phyloP scores from a whole-genome alignment of 345 rosid species.

The Melastoma malabathricum region DNA sequence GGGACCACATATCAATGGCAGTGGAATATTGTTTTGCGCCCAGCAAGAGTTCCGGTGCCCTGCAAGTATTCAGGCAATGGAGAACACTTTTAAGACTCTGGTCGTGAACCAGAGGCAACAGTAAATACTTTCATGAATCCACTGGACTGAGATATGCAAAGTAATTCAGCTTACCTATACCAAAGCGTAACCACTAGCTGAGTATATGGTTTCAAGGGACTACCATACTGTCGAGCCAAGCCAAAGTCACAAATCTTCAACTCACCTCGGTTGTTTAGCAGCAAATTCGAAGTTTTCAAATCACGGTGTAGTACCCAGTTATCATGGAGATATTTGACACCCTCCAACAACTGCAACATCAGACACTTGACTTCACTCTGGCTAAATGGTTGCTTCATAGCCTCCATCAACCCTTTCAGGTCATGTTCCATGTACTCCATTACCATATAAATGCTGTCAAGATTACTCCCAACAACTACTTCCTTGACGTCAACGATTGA shows the following conservation, averaged over 20 bases:
- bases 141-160: not conserved
- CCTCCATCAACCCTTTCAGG: conserved; percentile 87
- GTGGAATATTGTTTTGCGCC: conserved; percentile 94
- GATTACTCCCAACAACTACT: conserved; percentile 90
- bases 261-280: conserved; percentile 90
- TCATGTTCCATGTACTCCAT: conserved; percentile 99
- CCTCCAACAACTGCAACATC: conserved; percentile 92
- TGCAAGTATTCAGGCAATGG: conserved; percentile 18
- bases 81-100: not conserved
- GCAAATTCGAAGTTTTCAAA: conserved; percentile 90
- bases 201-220: conserved; percentile 93
- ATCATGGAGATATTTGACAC: conserved; percentile 92
- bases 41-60: conserved; percentile 98
- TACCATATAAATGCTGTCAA: conserved; percentile 96
- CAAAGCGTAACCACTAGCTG: conserved; percentile 98
- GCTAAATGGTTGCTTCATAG: conserved; percentile 96
- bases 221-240: conserved; percentile 97
- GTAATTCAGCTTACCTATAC: conserved; percentile 56
- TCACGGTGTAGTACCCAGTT: conserved; percentile 99
- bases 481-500: conserved; percentile 96
- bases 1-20: conserved; percentile 99
- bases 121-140: not conserved
- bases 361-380: conserved; percentile 98
- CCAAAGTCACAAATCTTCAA: conserved; percentile 98
- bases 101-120: not conserved